Percentiles rank a stretch among this genome's conserved stretches.
phyloP scores from a whole-genome alignment of 2,329 filamentous ascomycete species.

The Erysiphe pulchra region DNA sequence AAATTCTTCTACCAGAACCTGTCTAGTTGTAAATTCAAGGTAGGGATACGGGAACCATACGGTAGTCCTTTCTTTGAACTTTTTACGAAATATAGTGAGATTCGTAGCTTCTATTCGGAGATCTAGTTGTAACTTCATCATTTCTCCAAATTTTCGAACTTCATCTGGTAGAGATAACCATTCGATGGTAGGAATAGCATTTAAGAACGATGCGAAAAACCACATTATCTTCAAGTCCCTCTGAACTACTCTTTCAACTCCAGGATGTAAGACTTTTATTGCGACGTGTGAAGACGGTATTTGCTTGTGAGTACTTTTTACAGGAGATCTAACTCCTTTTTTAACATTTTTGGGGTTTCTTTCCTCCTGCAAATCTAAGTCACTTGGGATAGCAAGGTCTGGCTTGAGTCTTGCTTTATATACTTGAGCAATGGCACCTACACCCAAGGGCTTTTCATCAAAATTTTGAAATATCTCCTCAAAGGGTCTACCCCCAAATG shows the following conservation, averaged over 20 bases:
- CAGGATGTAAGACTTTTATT: slow-evolving; percentile 83
- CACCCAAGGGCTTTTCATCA: slow-evolving; percentile 64
- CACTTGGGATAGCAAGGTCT: slow-evolving; percentile 39
- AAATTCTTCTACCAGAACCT: slow-evolving; percentile 85
- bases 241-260: slow-evolving; percentile 71
- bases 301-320: slow-evolving; percentile 65
- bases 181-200: slow-evolving; percentile 77
- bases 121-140: slow-evolving; percentile 97
- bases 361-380: slow-evolving; percentile 25
- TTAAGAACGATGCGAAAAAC: slow-evolving; percentile 66
- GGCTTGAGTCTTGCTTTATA: slow-evolving; percentile 85
- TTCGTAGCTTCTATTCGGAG: slow-evolving; percentile 17
- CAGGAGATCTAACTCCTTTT: slow-evolving; percentile 59
- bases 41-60: slow-evolving; percentile 97
- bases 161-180: slow-evolving; percentile 94
- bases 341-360: slow-evolving; percentile 41
- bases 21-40: slow-evolving; percentile 70
- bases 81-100: slow-evolving; percentile 42
- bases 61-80: slow-evolving; percentile 71
- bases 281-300: slow-evolving; percentile 85
- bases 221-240: slow-evolving; percentile 83
- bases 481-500: slow-evolving; percentile 58
- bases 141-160: slow-evolving; percentile 79
- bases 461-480: slow-evolving; percentile 95
- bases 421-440: slow-evolving; percentile 90